These are phyloP conservation scores for Ustilago sp. DNA, from an alignment of 1,284 basidiomycete genomes.

Conservation along the genomic window DNA sequence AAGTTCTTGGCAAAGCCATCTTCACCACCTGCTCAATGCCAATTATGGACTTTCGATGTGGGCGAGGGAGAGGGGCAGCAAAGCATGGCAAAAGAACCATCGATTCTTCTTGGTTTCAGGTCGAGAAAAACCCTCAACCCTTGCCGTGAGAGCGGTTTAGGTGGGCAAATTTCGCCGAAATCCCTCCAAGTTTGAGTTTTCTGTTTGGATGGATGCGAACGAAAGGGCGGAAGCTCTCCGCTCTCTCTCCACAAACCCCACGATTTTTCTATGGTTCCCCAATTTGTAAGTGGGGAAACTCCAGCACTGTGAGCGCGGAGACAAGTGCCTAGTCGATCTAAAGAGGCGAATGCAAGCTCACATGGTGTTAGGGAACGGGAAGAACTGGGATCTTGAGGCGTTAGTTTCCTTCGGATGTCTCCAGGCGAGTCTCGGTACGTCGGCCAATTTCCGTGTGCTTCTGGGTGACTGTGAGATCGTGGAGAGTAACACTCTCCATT, in stretches of 20 bases:
- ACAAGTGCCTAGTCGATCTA: not conserved
- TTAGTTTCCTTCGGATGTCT: constrained; percentile 7
- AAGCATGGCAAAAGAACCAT: constrained; percentile 8
- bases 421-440: constrained; percentile 1
- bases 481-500: constrained; percentile 9
- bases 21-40: not conserved
- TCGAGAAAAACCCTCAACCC: constrained; percentile 11
- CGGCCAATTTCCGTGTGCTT: constrained; percentile 9
- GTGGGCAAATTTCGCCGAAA: constrained; percentile 15
- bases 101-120: not conserved
- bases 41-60: not conserved
- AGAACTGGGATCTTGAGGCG: not conserved
- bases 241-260: constrained; percentile 3
- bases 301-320: not conserved
- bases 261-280: not conserved
- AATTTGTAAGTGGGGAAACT: not conserved
- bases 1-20: not conserved
- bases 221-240: constrained; percentile 4
- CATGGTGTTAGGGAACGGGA: not conserved
- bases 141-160: constrained; percentile 7
- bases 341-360: not conserved
- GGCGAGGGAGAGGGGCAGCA: not conserved
- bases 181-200: not conserved
- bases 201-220: not conserved
- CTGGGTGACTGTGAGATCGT: constrained; percentile 5